phyloP scores from a whole-genome alignment of 345 rosid genomes.

The Geranium rotundifolium region DNA sequence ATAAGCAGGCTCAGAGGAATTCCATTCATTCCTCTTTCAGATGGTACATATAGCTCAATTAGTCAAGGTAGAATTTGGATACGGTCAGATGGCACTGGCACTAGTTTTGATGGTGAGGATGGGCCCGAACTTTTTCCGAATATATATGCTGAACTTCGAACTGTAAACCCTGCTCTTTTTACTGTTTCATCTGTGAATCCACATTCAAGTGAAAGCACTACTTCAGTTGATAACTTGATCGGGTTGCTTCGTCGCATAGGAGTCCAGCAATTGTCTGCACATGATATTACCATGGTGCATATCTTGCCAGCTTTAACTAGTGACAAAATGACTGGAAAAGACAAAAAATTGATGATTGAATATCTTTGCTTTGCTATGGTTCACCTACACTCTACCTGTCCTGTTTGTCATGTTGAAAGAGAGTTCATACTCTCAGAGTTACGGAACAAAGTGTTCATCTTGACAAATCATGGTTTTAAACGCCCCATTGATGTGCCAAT shows the following conservation, averaged over 20 bases:
- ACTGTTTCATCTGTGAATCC: conserved; percentile 28
- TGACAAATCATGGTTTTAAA: conserved; percentile 64
- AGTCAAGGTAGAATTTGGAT: conserved; percentile 74
- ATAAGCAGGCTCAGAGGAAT: conserved; percentile 37
- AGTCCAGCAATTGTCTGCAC: conserved; percentile 69
- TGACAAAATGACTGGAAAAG: conserved; percentile 15
- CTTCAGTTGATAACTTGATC: conserved; percentile 29
- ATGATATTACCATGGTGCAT: conserved; percentile 72
- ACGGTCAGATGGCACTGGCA: conserved; percentile 37
- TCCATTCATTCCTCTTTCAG: conserved; percentile 76
- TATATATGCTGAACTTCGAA: conserved; percentile 61
- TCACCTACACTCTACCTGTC: conserved; percentile 68
- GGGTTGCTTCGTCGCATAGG: conserved; percentile 64
- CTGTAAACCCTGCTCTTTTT: conserved; percentile 50
- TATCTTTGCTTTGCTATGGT: conserved; percentile 75
- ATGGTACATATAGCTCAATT: conserved; percentile 60
- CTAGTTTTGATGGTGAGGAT: conserved; percentile 35
- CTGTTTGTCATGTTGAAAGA: conserved; percentile 54
- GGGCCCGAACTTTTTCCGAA: conserved; percentile 59
- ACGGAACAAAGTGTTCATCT: conserved; percentile 45
- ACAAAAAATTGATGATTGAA: conserved; percentile 46
- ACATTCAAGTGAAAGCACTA: conserved; percentile 15
- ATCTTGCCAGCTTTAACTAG: conserved; percentile 58
- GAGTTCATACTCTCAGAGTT: conserved; percentile 50
- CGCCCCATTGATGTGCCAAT: conserved; percentile 40